Evolutionary conservation across 1,284 basidiomycete species (phyloP), one percentile per base, ranked within the genome.

Genomic region (Trichosporon coremiiforme): DNA sequence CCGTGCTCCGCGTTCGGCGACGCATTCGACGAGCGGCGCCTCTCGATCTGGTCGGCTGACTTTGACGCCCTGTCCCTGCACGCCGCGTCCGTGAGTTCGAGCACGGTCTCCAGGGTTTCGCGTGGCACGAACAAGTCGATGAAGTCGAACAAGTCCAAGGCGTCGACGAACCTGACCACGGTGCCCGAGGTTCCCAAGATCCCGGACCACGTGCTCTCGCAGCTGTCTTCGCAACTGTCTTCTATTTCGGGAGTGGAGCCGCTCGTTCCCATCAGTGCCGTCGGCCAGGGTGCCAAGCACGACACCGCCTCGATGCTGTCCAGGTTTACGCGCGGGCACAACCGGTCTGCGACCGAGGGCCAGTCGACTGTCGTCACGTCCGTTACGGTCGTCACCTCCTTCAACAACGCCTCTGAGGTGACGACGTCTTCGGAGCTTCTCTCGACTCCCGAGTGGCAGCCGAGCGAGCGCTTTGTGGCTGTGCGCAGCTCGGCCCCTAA

Each of bases 111-210:
- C 25, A 60, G 22, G 57, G 57, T 60, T 31, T 60, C 57, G 57
- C 57, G 57, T n/a, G 57, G 31, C 57, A 60, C 57, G 6, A 60
- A 33, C 57, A 60, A 60, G 29, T 60, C 57, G 57, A 60, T 60
- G 47, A 53, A 53, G 47, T 53, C 47, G 20, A 53, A 20, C n/a
- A 53, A 53, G 47, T 53, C 47, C 47, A 53, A 22, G 47, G 57
- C 31, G 57, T 60, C 57, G 5, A 60, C 57, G 29, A 60, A 60
- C 57, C 57, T 60, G 29, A 60, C 57, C 10, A 60, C 35, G 57
- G 57, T 60, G 17, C 57, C 57, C 57, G 57, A 60, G 57, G 57
- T 60, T 15, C 57, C 57, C 31, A 60, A 33, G 29, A 60, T 60
- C 10, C 57, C 57, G 31, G 57, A 60, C 17, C 57, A 60, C 31